Evolutionary conservation across 2,329 filamentous ascomycete species (phyloP).

Genomic region (Epichloe hybrida): DNA sequence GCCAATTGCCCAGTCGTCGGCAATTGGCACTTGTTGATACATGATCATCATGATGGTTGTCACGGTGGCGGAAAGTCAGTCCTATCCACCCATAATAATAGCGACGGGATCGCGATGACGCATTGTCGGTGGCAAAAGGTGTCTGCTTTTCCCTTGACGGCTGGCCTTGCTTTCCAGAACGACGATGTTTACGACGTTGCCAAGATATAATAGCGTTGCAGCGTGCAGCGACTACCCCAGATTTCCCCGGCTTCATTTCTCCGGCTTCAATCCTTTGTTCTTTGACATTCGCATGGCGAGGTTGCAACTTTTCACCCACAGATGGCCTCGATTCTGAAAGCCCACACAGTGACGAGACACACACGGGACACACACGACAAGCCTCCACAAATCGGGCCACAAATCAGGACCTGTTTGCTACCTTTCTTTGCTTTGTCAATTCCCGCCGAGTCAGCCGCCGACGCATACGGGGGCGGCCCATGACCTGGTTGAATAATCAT

Average conservation of each 20-base stretch:
- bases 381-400: not conserved
- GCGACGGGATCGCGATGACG: too few species aligned
- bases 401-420: too few species aligned
- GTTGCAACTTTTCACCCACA: not conserved
- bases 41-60: not conserved
- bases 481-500: too few species aligned
- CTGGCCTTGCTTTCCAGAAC: not conserved
- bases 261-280: not conserved
- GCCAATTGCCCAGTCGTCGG: not conserved
- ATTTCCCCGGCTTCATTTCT: not conserved
- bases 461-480: too few species aligned
- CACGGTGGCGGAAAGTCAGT: too few species aligned
- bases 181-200: not conserved
- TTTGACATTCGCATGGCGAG: slow-evolving; percentile 4
- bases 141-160: too few species aligned
- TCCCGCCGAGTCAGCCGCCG: too few species aligned
- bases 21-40: not conserved
- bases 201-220: not conserved
- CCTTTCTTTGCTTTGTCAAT: too few species aligned
- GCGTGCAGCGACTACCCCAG: not conserved
- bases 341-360: not conserved
- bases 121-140: too few species aligned
- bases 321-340: not conserved
- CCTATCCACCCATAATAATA: too few species aligned
- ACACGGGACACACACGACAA: not conserved